Evolutionary conservation across 164 flowering plant species (phyloP).

Genomic region (Saururus chinensis): DNA sequence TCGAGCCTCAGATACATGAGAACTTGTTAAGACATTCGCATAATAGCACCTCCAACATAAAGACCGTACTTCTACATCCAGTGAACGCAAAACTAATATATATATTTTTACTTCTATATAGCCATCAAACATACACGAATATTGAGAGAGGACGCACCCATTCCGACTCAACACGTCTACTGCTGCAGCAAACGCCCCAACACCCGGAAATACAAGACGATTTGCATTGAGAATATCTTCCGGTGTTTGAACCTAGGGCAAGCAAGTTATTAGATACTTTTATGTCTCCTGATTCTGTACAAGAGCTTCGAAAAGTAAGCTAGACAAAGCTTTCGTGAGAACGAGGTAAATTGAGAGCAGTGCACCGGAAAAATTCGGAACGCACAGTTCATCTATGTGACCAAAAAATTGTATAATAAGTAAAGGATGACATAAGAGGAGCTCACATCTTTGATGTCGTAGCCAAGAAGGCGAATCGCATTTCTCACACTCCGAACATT

Average conservation of each 20-base stretch:
- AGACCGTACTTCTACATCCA: too few species aligned
- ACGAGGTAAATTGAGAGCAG: too few species aligned
- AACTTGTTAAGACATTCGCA: too few species aligned
- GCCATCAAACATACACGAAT: background rate
- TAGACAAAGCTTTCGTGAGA: background rate
- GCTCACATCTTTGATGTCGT: slow-evolving; percentile 68
- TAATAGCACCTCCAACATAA: too few species aligned
- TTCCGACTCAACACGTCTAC: slow-evolving; percentile 69
- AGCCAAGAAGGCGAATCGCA: slow-evolving; percentile 68
- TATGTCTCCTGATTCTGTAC: background rate
- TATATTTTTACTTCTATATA: too few species aligned
- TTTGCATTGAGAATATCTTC: slow-evolving; percentile 75
- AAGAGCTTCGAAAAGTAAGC: too few species aligned
- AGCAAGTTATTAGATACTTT: background rate
- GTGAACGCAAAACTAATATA: too few species aligned
- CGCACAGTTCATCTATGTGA: too few species aligned
- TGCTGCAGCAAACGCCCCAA: slow-evolving; percentile 94
- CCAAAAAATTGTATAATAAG: too few species aligned
- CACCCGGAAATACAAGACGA: slow-evolving; percentile 91
- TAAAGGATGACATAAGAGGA: background rate
- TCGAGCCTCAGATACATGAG: too few species aligned
- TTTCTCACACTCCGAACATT: slow-evolving; percentile 80
- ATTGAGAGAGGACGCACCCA: slow-evolving; percentile 31
- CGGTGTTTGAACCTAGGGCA: slow-evolving; percentile 64
- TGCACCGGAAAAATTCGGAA: too few species aligned